phyloP scores from a whole-genome alignment of 2,329 filamentous ascomycete genomes.

The Pestalotiopsis fici region DNA sequence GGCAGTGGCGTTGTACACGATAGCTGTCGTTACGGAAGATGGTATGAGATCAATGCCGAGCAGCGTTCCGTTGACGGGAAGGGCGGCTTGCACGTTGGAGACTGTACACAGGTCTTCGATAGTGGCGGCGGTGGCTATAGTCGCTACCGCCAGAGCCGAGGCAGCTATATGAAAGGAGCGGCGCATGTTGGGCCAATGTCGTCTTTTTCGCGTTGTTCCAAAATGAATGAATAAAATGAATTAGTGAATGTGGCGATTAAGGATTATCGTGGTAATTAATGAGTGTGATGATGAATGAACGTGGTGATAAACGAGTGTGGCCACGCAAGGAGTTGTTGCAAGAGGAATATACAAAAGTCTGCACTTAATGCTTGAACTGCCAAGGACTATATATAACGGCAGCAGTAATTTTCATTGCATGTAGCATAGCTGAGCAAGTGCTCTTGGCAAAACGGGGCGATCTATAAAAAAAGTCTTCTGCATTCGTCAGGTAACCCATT shows the following conservation, averaged over 20 bases:
- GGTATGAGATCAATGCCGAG: conserved; percentile 41
- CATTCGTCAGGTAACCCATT: neutral
- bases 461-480: neutral
- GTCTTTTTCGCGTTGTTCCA: neutral
- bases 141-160: conserved; percentile 3
- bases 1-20: conserved; percentile 35
- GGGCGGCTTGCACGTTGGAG: conserved; percentile 39
- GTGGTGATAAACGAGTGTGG: neutral
- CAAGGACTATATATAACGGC: conserved; percentile 2
- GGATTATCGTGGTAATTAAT: neutral
- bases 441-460: neutral
- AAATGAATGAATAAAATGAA: neutral
- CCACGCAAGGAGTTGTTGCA: neutral
- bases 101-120: conserved; percentile 43
- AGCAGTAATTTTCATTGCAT: neutral
- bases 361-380: neutral
- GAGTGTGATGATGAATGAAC: neutral
- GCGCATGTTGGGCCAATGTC: neutral
- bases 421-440: neutral
- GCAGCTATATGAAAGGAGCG: neutral
- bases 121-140: conserved; percentile 28
- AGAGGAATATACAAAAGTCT: neutral
- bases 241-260: neutral
- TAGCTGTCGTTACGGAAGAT: conserved; percentile 38
- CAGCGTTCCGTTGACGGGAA: conserved; percentile 42